Base-by-base conservation (phyloP, 169 alveolate genomes). In the Plasmodium chabaudi region DNA sequence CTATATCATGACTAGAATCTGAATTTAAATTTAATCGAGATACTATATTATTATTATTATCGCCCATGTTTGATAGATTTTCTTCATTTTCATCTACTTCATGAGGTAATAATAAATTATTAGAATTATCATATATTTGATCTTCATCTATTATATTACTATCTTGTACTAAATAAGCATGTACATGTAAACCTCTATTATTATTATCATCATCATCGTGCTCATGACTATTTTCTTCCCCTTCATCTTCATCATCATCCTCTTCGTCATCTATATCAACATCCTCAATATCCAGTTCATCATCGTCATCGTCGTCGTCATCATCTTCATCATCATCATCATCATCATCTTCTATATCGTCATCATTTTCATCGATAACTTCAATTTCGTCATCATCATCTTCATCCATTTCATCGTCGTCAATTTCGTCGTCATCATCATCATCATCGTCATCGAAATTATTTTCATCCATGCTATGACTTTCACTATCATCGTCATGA, bases 71-170 rank as follows among this genome's bases (percentile, higher is more conserved):
- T 21, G 82, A 72, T 46, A 87, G 53, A 23, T 44, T 70, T n/a
- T 89, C 88, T 55, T 69, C 93, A 68, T 92, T 90, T 88, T 94
- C 96, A 60, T 94, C 96, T 5, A 94, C 92, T 72, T 94, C 94
- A 72, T 94, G 96, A 5, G 96, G 96, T 56, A 94, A 69, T 47
- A 90, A 93, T 72, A 92, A 60, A 70, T 71, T 71, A 42, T 59
- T 86, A 13, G 86, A 46, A 61, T 86, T 79, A n/a, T 94, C 96
- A 47, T 79, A 93, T 34, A 90, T 87, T 5, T 71, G 87, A 42
- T 74, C 92, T 39, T 86, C 94, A 39, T 89, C 94, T 9, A 89
- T 65, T 27, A 21, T 88, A 39, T 89, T 89, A 27, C 88, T 70
- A 27, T 93, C 96, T 39, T 87, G 89, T 42, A 84, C 93, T 61